Base-by-base conservation (phyloP, 495 filamentous ascomycete species). In the Daldinia loculata region DNA sequence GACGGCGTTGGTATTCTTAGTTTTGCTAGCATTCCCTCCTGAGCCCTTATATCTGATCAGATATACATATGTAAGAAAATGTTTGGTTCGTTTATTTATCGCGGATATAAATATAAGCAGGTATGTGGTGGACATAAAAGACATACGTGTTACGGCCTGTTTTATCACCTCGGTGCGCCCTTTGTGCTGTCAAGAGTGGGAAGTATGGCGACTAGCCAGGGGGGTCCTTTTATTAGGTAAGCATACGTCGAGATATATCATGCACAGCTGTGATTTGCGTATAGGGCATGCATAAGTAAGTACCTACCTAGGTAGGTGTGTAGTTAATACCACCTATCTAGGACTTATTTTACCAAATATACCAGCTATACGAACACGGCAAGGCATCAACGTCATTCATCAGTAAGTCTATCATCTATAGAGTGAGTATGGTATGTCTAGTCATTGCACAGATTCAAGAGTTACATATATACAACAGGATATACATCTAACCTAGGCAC, bases 381-480 rank as follows among this genome's bases (percentile, higher is more conserved):
- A 32, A 45, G 7, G 41, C 17, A 22, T 45, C n/a, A 22, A 22
- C 17, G 17, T 45, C 7, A 9, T 45, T 45, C 41, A 30, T 53
- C 30, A 30, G 50, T 53, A 53, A 53, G 29, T 30, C 29, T 29
- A 53, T 17, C 7, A 53, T 27, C 24, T 53, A 27, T 30, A 14
- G 12, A n/a, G 2, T 30, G 29, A 30, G 51, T 53, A 29, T 53
- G 14, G 15, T 56, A 38, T 56, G 17, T 56, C 8, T 15, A 38
- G n/a, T 56, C 53, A 36, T 36, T 32, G 29, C 27, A 29, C 43
- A 53, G 22, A 59, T 60, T 60, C 9, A 56, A 56, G 56, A 45
- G 63, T 12, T 61, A 38, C 27, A 55, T 63, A 60, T 63, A 63
- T 24, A 57, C 48, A 61, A 45, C 45, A 6, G 11, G 27, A 57